Evolutionary conservation across 805 yeast species (phyloP).

Genomic region (Hanseniaspora occidentalis): DNA sequence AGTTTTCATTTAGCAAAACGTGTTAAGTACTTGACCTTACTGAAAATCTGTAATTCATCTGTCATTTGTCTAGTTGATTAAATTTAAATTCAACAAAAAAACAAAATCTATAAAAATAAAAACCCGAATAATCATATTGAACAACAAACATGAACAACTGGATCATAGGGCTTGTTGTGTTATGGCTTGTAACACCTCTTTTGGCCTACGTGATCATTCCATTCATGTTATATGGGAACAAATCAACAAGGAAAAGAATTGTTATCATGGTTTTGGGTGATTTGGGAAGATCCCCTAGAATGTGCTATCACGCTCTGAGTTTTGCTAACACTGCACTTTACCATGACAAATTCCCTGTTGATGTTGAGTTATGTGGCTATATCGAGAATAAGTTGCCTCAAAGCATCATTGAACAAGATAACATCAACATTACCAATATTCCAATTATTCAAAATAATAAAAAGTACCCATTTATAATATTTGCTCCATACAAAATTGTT

Average conservation of each 20-base stretch:
- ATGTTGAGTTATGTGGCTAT: slow-evolving; percentile 81
- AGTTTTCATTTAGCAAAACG: too few relatives aligned
- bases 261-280: slow-evolving; percentile 84
- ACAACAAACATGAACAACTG: neutral
- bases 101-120: neutral
- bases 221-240: slow-evolving; percentile 22
- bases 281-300: slow-evolving; percentile 89
- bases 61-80: too few relatives aligned
- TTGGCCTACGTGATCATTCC: slow-evolving; percentile 25
- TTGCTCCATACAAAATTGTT: slow-evolving; percentile 36
- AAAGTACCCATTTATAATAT: slow-evolving; percentile 9
- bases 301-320: slow-evolving; percentile 60
- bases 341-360: slow-evolving; percentile 34
- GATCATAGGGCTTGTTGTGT: slow-evolving; percentile 21
- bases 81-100: neutral
- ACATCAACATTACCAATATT: slow-evolving; percentile 34
- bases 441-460: slow-evolving; percentile 9
- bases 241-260: slow-evolving; percentile 37
- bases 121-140: too few relatives aligned
- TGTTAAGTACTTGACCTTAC: too few relatives aligned
- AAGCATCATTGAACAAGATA: neutral
- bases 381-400: slow-evolving; percentile 31
- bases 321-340: neutral
- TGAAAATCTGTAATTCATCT: too few relatives aligned
- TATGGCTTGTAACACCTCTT: slow-evolving; percentile 33